Evolutionary conservation across 2,329 filamentous ascomycete species (phyloP).

Genomic region (Aspergillaceae sp.): DNA sequence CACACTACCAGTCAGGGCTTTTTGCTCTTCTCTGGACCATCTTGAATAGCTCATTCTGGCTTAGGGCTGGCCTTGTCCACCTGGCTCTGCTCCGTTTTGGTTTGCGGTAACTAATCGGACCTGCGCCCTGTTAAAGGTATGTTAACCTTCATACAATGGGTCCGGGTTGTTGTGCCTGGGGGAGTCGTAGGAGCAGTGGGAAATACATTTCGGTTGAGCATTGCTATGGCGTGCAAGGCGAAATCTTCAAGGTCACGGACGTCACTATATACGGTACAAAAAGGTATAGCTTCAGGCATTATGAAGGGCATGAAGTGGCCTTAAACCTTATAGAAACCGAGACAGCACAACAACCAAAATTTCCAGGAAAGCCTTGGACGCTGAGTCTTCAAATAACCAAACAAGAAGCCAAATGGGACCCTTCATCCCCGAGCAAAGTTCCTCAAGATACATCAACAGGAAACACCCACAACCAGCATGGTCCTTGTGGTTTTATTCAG

Average conservation of each 20-base stretch:
- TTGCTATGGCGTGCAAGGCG: conserved; percentile 5
- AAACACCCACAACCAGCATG: too few relatives aligned
- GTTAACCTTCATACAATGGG: conserved; percentile 26
- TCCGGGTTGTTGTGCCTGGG: conserved; percentile 3
- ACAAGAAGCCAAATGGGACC: too few relatives aligned
- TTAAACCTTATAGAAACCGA: not conserved
- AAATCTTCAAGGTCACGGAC: not conserved
- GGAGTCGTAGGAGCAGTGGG: conserved; percentile 11
- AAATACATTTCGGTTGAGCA: conserved; percentile 12
- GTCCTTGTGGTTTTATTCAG: too few relatives aligned
- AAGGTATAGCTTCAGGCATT: too few relatives aligned
- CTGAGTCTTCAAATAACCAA: too few relatives aligned
- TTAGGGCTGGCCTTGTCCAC: conserved; percentile 22
- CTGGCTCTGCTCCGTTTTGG: conserved; percentile 24
- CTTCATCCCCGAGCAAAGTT: too few relatives aligned
- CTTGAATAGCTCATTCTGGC: conserved; percentile 22
- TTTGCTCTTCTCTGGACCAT: conserved; percentile 23
- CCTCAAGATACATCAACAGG: too few relatives aligned
- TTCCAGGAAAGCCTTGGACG: not conserved
- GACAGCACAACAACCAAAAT: not conserved
- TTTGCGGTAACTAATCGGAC: conserved; percentile 19
- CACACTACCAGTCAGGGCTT: conserved; percentile 8
- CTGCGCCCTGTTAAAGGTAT: conserved; percentile 22
- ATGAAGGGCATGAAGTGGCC: not conserved
- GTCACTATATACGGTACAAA: too few relatives aligned